Conservation (phyloP, 2,329 filamentous ascomycete genomes). For the Ophiocordyceps camponoti-saundersi region DNA sequence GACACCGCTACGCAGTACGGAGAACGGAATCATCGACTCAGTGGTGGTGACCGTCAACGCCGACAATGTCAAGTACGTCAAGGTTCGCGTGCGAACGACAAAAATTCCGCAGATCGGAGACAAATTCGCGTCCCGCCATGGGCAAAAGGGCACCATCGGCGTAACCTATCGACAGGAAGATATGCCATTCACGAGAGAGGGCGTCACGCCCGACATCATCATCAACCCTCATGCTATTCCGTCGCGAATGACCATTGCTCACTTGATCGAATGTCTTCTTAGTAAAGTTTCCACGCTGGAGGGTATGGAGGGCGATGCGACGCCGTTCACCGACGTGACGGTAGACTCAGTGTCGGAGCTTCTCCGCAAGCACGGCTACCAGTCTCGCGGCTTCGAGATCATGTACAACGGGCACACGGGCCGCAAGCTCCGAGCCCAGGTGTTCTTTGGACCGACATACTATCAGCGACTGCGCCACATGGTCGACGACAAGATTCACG, state of each 20-base stretch:
- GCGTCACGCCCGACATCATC: slow-evolving; percentile 85
- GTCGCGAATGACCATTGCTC: slow-evolving; percentile 99
- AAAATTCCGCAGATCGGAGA: slow-evolving; percentile 98
- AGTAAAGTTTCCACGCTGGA: slow-evolving; percentile 90
- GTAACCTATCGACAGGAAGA: slow-evolving; percentile 96
- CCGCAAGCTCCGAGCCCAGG: slow-evolving; percentile 78
- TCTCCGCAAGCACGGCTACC: slow-evolving; percentile 78
- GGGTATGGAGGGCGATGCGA: slow-evolving; percentile 92
- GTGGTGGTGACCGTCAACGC: slow-evolving; percentile 89
- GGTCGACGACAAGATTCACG: slow-evolving; percentile 99
- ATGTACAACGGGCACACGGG: slow-evolving; percentile 99
- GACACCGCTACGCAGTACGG: slow-evolving; percentile 83
- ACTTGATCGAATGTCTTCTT: slow-evolving; percentile 97
- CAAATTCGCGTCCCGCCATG: slow-evolving; percentile 98
- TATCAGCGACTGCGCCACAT: slow-evolving; percentile 98
- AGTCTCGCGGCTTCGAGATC: slow-evolving; percentile 91
- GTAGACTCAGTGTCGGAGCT: slow-evolving; percentile 84
- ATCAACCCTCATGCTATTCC: slow-evolving; percentile 99
- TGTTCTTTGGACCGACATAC: slow-evolving; percentile 96
- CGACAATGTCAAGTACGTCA: slow-evolving; percentile 89
- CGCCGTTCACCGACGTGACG: slow-evolving; percentile 93
- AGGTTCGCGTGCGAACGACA: slow-evolving; percentile 91
- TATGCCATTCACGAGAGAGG: slow-evolving; percentile 92
- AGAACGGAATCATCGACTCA: slow-evolving; percentile 90
- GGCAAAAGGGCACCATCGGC: slow-evolving; percentile 98